Evolutionary conservation across 352 stramenopile species (phyloP), one percentile per base, ranked within the genome.

Genomic region (Phytophthora idaei): DNA sequence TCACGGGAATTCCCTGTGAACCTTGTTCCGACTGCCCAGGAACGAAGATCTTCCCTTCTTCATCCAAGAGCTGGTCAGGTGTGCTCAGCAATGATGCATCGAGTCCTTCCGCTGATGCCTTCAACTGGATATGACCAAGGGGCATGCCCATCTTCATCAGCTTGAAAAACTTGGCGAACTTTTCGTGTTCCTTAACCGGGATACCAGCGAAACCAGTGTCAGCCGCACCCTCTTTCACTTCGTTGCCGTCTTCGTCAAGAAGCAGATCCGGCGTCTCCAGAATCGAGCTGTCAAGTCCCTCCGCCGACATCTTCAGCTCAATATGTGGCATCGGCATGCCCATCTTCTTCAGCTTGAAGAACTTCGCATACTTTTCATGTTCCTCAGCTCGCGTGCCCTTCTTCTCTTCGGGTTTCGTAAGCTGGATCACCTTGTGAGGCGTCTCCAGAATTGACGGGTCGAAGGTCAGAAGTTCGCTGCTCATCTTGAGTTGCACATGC

Each of bases 291-390:
- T 99, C 89, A 15, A 98, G 63, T 11, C 92, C 93, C 72, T 99
- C 96, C 12, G 89, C 81, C 8, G 80, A 90, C 90, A 98, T 98
- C 31, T 98, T 98, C 64, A 98, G 74, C 56, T 98, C 85, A 55
- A 98, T 93, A 50, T 97, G 94, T 4, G 85, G 73, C 59, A 94
- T 64, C 5, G 97, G 97, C 86, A 99, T 96, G 8, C 94, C 94
- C 77, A 99, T 94, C 63, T 97, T 97, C 45, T 93, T 89, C 68
- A 99, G 93, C 70, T 98, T 98, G 67, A 98, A 98, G 67, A 98
- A 99, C 58, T 94, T 94, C 2, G 68, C 73, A 73, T 81, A 93
- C 54, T 91, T 91, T 4, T 85, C 74, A 49, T 94, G 85, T 25
- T 90, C 80, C 42, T 85, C 79, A 9, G 74, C 84, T 41, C 70